Evolutionary conservation across 2,329 filamentous ascomycete genomes (phyloP), one percentile per base, ranked within the genome.

Genomic region (Colletotrichum tabaci): DNA sequence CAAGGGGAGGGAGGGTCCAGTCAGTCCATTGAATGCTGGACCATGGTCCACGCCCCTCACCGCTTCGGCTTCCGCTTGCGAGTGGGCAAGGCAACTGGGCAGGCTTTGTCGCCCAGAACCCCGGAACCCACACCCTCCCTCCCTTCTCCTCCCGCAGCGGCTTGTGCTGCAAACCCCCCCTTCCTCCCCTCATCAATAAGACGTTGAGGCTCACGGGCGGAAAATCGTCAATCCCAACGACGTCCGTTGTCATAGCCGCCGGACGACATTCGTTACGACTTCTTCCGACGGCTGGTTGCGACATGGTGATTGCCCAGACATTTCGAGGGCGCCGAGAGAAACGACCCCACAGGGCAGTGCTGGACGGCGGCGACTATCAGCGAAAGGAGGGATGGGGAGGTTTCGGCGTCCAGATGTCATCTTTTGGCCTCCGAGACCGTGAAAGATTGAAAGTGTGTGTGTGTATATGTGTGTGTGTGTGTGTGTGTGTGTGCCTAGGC

Each of bases 291-390:
- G 18, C n/a, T 26, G 6, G 53, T 12, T 23, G 53, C 15, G 16
- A 18, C 49, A 15, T 49, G 53, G 47, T 26, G 58, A 69, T 69
- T 38, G 69, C 65, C 65, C 58, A 72, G 69, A 61, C 46, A 56
- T 23, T 63, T 49, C 16, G 58, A 49, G 69, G 49, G 58, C 58
- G 69, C 66, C 69, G 69, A 72, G 69, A 72, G 66, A 63, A 60
- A 40, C 9, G 46, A 63, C 69, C 60, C 69, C 69, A 30, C 69
- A 69, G 69, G 69, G 69, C 69, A 72, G 65, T 72, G 60, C 69
- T 69, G 46, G 52, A 61, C 30, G 66, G 60, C 66, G 23, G 60
- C 52, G 66, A 60, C 30, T 49, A 60, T 64, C 44, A 68, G 40
- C 35, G 46, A 56, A 64, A 53, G 66, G 69, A 49, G 60, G 69